Conservation (phyloP, 2,329 filamentous ascomycete species). For the Tetracladium maxilliforme region DNA sequence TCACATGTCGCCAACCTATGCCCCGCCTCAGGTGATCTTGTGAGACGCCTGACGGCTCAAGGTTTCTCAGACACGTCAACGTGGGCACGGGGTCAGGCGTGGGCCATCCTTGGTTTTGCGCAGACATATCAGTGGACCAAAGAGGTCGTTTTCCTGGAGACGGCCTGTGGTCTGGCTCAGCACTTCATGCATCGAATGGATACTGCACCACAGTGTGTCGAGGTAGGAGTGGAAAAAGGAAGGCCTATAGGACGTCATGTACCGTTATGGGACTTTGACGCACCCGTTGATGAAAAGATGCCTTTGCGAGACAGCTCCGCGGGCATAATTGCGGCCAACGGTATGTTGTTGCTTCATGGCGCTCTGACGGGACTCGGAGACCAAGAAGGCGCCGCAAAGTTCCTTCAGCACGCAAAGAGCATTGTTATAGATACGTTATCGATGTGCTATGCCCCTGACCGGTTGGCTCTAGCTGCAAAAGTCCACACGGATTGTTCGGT, state of each 20-base stretch:
- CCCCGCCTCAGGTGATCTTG: constrained; percentile 23
- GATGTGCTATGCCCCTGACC: background rate
- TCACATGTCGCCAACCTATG: constrained; percentile 31
- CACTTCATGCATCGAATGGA: constrained; percentile 27
- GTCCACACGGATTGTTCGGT: no score
- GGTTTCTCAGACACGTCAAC: constrained; percentile 27
- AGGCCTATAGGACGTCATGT: constrained; percentile 10
- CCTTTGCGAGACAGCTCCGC: constrained; percentile 22
- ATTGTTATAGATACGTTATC: constrained; percentile 6
- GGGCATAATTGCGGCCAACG: constrained; percentile 23
- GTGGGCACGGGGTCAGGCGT: constrained; percentile 33
- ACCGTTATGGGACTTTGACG: constrained; percentile 29
- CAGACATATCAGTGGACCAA: constrained; percentile 32
- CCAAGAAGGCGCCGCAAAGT: constrained; percentile 3
- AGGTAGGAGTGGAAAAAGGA: no score
- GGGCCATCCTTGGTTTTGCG: constrained; percentile 30
- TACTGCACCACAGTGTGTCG: constrained; percentile 12
- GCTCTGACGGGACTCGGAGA: constrained; percentile 10
- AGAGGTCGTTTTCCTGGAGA: constrained; percentile 20
- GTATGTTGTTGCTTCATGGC: constrained; percentile 20
- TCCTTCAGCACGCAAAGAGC: constrained; percentile 3
- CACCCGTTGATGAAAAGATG: constrained; percentile 21
- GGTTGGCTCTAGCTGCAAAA: no score
- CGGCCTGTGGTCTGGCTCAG: constrained; percentile 25
- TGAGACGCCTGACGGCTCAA: constrained; percentile 28